Evolutionary conservation across 352 stramenopile species (phyloP), one percentile per base, ranked within the genome.

Genomic region (Pythium utonaiense): DNA sequence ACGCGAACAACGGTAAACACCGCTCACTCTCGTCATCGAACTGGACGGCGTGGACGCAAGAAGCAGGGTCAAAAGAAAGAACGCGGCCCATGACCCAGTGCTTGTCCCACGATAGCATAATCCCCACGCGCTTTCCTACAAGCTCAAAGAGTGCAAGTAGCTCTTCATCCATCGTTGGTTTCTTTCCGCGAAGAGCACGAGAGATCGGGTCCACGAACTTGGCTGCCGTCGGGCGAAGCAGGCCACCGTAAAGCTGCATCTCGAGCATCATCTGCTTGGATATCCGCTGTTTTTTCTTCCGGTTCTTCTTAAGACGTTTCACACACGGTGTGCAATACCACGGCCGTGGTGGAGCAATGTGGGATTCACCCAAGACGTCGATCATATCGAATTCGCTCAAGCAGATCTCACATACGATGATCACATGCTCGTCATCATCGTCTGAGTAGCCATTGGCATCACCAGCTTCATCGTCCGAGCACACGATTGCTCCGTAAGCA

Each of bases 221-320:
- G 0, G 76, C 82, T n/a, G 82, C 73, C 10, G 81, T 89, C 0
- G 73, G 67, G 3, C 82, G 80, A 30, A 94, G 62, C 24, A 91
- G 64, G 19, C 74, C 72, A 14, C 85, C 81, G 51, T 91, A 89
- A 7, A 90, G 45, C 64, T 92, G 81, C 77, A 94, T 91, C 30
- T 92, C 85, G 31, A 91, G 60, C 48, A 92, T 69, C 83, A 94
- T 91, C 62, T 93, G 85, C 65, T 91, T 91, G 3, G 83, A 91
- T 25, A 92, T 88, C 0, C 83, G 78, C 53, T 87, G 80, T 38
- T 77, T 86, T 49, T 86, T 90, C 57, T 91, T 94, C 12, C 85
- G 69, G 24, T 83, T 88, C 24, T 83, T 77, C 65, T 94, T 94
- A 7, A 94, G 59, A 14, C 76, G 74, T 17, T 77, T 71, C 1